Conservation (phyloP, 2,329 filamentous ascomycete genomes). For the Fusarium sp. region DNA sequence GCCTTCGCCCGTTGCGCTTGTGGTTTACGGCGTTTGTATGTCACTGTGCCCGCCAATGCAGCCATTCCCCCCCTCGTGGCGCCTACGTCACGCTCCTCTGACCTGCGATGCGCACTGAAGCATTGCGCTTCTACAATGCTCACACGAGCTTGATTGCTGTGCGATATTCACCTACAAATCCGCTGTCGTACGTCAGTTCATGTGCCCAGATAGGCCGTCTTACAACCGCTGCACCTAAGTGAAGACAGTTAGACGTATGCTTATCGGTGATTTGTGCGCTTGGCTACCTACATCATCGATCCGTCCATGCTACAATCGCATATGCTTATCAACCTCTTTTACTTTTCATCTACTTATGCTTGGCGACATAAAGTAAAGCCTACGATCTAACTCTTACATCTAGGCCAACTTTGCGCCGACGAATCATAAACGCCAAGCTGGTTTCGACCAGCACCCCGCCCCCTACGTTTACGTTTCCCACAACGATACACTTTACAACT, state of each 20-base stretch:
- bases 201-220: neutral
- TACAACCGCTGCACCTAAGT: conserved; percentile 8
- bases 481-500: conserved; percentile 28
- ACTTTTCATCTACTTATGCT: neutral
- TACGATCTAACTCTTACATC: conserved; percentile 23
- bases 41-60: conserved; percentile 26
- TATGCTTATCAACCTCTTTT: neutral
- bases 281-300: conserved; percentile 36
- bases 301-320: conserved; percentile 15
- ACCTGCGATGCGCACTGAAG: conserved; percentile 31
- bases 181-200: neutral
- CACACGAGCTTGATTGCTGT: conserved; percentile 3
- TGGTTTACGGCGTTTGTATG: conserved; percentile 12
- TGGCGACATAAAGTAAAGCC: neutral
- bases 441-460: conserved; percentile 36
- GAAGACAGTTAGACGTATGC: conserved; percentile 19
- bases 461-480: conserved; percentile 18
- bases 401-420: conserved; percentile 24
- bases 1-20: conserved; percentile 1
- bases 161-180: conserved; percentile 1
- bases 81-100: conserved; percentile 42
- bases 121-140: conserved; percentile 5
- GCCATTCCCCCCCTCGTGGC: conserved; percentile 29
- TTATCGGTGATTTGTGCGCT: conserved; percentile 26
- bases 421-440: conserved; percentile 28